Evolutionary conservation across 768 basidiomycete species (phyloP).

Genomic region (Cystofilobasidium bisporidii): DNA sequence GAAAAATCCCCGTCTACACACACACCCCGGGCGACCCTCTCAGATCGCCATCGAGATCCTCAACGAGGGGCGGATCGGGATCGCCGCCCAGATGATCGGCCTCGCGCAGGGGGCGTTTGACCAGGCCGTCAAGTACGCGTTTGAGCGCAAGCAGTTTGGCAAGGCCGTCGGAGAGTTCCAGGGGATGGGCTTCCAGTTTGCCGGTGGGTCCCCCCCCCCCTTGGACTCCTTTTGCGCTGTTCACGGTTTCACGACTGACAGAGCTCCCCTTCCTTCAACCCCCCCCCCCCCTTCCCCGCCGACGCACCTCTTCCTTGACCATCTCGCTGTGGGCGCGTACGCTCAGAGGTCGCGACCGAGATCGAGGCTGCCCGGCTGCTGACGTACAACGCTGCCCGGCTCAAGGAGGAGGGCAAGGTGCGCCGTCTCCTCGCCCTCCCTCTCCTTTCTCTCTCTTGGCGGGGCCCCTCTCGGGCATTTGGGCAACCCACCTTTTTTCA

Average conservation of each 20-base stretch:
- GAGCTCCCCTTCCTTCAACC: too few species aligned
- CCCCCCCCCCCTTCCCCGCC: too few species aligned
- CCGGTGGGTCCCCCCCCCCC: conserved; percentile 37
- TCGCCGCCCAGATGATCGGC: conserved; percentile 93
- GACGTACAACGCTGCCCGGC: conserved; percentile 91
- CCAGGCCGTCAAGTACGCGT: conserved; percentile 89
- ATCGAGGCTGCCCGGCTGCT: conserved; percentile 81
- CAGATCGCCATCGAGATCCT: conserved; percentile 90
- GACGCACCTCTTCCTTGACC: too few species aligned
- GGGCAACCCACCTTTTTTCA: too few species aligned
- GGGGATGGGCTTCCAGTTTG: conserved; percentile 90
- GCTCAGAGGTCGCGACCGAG: conserved; percentile 58
- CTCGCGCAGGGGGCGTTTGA: conserved; percentile 95
- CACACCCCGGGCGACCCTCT: neutral
- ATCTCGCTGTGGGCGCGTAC: too few species aligned
- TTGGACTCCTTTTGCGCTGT: too few species aligned
- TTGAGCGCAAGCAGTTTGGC: conserved; percentile 87
- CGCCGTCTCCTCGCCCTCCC: conserved; percentile 10
- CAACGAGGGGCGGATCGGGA: conserved; percentile 95
- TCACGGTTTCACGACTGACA: too few species aligned
- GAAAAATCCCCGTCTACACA: neutral
- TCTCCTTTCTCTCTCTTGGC: too few species aligned
- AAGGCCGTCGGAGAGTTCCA: conserved; percentile 88
- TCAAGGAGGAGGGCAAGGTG: conserved; percentile 40
- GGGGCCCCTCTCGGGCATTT: too few species aligned